Percentiles rank a stretch among this genome's conserved stretches.
These are phyloP conservation scores for Trichoderma polysporum DNA, from an alignment of 2,329 filamentous ascomycete species.

Conservation along the genomic window DNA sequence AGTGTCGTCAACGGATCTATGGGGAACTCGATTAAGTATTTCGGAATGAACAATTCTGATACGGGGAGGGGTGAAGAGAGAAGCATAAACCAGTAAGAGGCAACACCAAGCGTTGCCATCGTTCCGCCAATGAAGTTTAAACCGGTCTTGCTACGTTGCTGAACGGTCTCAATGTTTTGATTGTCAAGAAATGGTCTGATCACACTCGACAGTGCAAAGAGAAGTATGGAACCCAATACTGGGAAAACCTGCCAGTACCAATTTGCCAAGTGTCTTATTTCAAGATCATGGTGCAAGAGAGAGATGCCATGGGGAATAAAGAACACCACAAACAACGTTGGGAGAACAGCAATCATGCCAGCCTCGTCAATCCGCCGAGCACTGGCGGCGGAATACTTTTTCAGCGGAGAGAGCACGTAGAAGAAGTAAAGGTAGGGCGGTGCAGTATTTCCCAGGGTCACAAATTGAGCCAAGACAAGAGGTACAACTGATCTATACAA, in stretches of 20 bases:
- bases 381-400: conserved; percentile 21
- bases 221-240: conserved; percentile 26
- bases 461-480: conserved; percentile 27
- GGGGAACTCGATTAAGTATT: conserved; percentile 26
- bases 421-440: conserved; percentile 30
- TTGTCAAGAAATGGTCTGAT: neutral
- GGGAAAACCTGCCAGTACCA: conserved; percentile 36
- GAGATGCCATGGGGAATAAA: conserved; percentile 25
- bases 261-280: conserved; percentile 31
- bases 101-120: conserved; percentile 18
- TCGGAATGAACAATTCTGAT: conserved; percentile 27
- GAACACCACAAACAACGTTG: conserved; percentile 24
- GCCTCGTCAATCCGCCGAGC: conserved; percentile 19
- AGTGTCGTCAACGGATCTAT: conserved; percentile 21
- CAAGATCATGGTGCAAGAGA: conserved; percentile 26
- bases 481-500: conserved; percentile 24
- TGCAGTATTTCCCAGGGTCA: conserved; percentile 25
- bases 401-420: conserved; percentile 24
- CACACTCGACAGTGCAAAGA: conserved; percentile 23
- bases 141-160: neutral
- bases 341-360: conserved; percentile 24
- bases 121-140: neutral
- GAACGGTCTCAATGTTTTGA: neutral
- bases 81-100: conserved; percentile 26
- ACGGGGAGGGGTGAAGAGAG: conserved; percentile 8